These are phyloP conservation scores for Sporothrix euskadiensis DNA, from an alignment of 2,329 filamentous ascomycete genomes.

Conservation along the genomic window DNA sequence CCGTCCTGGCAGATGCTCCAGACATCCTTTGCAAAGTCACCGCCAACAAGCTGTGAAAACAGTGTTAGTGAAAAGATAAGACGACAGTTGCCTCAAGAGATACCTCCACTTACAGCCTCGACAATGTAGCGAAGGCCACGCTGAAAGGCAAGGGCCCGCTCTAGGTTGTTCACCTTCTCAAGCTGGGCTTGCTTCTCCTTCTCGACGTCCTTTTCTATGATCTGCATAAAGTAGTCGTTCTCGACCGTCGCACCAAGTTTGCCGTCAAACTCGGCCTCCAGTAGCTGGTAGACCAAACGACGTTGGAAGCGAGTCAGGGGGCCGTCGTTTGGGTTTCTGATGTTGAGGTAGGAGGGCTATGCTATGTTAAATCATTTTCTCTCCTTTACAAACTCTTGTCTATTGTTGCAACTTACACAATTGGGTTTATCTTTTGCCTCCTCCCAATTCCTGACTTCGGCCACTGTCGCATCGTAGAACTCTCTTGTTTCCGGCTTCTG, in stretches of 20 bases:
- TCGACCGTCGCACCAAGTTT: constrained; percentile 30
- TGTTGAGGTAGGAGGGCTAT: constrained; percentile 27
- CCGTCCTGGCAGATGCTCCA: not conserved
- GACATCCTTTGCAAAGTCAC: constrained; percentile 35
- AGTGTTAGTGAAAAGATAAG: not conserved
- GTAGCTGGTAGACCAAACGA: constrained; percentile 36
- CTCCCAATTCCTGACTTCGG: constrained; percentile 28
- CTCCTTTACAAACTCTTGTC: too few relatives aligned
- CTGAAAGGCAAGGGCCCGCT: constrained; percentile 30
- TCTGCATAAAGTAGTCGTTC: constrained; percentile 30
- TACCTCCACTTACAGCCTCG: constrained; percentile 29
- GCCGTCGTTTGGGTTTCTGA: constrained; percentile 34
- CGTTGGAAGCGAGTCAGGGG: constrained; percentile 37
- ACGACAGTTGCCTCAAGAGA: not conserved
- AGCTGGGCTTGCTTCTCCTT: constrained; percentile 20
- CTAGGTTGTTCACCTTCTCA: constrained; percentile 14
- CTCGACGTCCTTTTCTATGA: constrained; percentile 27
- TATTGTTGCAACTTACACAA: not conserved
- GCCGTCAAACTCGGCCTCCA: constrained; percentile 33
- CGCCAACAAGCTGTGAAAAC: constrained; percentile 35
- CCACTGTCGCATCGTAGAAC: constrained; percentile 29
- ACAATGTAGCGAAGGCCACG: constrained; percentile 27
- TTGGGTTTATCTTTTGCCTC: not conserved
- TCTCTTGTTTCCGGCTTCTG: constrained; percentile 25
- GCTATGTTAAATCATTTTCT: not conserved